A percentile compares a stretch with the other conserved stretches of the same genome.
phyloP scores from a whole-genome alignment of 1,284 basidiomycete species.

The Heimioporus punctisporus region DNA sequence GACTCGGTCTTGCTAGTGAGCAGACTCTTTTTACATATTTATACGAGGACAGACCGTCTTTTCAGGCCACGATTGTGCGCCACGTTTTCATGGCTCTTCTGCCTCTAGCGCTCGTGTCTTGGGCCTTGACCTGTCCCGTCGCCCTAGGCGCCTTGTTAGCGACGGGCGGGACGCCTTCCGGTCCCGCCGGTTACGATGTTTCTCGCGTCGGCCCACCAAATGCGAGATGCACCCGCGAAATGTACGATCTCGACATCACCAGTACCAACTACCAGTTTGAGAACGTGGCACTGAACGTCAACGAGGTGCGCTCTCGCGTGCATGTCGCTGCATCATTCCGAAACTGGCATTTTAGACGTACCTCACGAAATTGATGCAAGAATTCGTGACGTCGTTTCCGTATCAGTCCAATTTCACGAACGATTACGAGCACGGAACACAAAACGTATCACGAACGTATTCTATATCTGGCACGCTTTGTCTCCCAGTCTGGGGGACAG shows the following conservation, averaged over 20 bases:
- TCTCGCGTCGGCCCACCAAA: neutral
- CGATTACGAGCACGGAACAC: too few relatives aligned
- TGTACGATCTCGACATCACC: neutral
- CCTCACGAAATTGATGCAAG: too few relatives aligned
- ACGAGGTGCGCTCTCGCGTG: neutral
- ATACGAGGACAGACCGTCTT: neutral
- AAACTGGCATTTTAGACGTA: neutral
- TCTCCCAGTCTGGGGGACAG: neutral
- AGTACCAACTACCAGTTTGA: neutral
- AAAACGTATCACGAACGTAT: neutral
- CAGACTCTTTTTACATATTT: neutral
- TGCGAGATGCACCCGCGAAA: neutral
- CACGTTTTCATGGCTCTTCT: neutral
- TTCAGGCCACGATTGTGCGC: too few relatives aligned
- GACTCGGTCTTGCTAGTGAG: neutral
- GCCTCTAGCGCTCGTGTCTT: neutral
- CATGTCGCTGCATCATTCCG: neutral
- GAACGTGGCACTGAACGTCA: neutral
- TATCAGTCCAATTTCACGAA: too few relatives aligned
- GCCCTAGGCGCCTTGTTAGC: neutral
- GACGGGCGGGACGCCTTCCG: neutral
- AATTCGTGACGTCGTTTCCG: too few relatives aligned
- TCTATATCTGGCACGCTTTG: neutral
- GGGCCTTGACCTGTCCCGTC: neutral
- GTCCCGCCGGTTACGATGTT: neutral